Percentiles rank a stretch among this genome's conserved stretches.
phyloP scores from a whole-genome alignment of 768 basidiomycete genomes.

The Lactarius sanguifluus region DNA sequence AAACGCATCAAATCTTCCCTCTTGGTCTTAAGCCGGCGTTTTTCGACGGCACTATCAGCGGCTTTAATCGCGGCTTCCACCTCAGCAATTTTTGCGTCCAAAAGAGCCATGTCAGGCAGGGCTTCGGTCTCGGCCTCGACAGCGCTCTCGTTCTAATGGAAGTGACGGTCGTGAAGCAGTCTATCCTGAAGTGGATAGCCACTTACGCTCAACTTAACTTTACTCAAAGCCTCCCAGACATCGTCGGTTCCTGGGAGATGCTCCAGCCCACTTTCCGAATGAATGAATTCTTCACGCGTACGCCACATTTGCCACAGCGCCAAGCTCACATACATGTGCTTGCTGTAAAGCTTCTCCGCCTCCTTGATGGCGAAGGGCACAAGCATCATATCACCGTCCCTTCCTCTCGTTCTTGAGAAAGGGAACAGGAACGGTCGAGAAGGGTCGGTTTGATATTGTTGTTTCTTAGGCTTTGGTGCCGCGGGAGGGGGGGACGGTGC shows the following conservation, averaged over 20 bases:
- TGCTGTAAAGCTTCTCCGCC: conserved; percentile 85
- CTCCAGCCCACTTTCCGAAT: conserved; percentile 88
- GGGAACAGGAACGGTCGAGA: conserved; percentile 92
- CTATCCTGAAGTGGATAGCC: not conserved
- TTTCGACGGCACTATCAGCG: conserved; percentile 52
- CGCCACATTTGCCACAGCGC: conserved; percentile 94
- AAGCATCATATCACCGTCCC: conserved; percentile 56
- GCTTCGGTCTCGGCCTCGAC: conserved; percentile 57
- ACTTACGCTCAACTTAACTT: conserved; percentile 35
- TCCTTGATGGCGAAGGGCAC: conserved; percentile 97
- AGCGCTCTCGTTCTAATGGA: conserved; percentile 19
- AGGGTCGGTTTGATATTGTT: conserved; percentile 98
- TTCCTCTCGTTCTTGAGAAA: conserved; percentile 68
- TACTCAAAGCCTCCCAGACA: conserved; percentile 45
- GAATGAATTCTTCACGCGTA: conserved; percentile 93
- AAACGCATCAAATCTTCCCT: conserved; percentile 84
- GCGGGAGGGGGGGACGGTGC: conserved; percentile 80
- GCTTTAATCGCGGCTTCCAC: conserved; percentile 50
- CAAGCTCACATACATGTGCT: conserved; percentile 87
- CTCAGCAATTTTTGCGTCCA: conserved; percentile 75
- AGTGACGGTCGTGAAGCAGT: conserved; percentile 5
- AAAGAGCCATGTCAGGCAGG: conserved; percentile 67
- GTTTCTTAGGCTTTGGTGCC: conserved; percentile 92
- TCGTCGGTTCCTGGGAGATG: conserved; percentile 69
- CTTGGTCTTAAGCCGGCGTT: conserved; percentile 61